Evolutionary conservation across 2,329 filamentous ascomycete species (phyloP).

Genomic region (Sclerotinia borealis): DNA sequence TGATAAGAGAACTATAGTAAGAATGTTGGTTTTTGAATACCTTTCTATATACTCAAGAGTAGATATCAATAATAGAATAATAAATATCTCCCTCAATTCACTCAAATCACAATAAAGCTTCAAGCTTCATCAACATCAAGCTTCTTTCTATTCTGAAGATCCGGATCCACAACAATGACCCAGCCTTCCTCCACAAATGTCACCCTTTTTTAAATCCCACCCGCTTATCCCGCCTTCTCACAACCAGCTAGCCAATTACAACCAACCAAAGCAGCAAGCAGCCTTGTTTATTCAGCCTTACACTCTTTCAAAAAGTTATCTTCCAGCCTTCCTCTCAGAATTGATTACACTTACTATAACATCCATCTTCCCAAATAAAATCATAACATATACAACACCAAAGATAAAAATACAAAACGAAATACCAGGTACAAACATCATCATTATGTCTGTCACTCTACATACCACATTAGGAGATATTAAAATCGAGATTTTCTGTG

Average conservation of each 20-base stretch:
- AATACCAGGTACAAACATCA: not conserved
- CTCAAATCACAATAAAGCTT: not conserved
- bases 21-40: not conserved
- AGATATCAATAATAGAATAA: not conserved
- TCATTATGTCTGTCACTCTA: slow-evolving; percentile 60
- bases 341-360: too few relatives aligned
- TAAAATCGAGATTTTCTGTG: slow-evolving; percentile 95
- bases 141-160: too few relatives aligned
- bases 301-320: too few relatives aligned
- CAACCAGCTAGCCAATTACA: too few relatives aligned
- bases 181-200: too few relatives aligned
- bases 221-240: too few relatives aligned
- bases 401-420: not conserved
- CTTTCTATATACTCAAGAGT: not conserved
- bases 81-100: not conserved
- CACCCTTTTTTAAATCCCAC: too few relatives aligned
- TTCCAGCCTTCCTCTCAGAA: too few relatives aligned
- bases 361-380: not conserved
- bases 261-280: too few relatives aligned
- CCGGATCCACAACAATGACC: not conserved
- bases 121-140: too few relatives aligned
- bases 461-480: slow-evolving; percentile 86
- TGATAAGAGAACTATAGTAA: not conserved
- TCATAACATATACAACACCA: not conserved
- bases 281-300: too few relatives aligned